Base-by-base conservation (phyloP, 2,329 filamentous ascomycete species). In the Cordyceps militaris region DNA sequence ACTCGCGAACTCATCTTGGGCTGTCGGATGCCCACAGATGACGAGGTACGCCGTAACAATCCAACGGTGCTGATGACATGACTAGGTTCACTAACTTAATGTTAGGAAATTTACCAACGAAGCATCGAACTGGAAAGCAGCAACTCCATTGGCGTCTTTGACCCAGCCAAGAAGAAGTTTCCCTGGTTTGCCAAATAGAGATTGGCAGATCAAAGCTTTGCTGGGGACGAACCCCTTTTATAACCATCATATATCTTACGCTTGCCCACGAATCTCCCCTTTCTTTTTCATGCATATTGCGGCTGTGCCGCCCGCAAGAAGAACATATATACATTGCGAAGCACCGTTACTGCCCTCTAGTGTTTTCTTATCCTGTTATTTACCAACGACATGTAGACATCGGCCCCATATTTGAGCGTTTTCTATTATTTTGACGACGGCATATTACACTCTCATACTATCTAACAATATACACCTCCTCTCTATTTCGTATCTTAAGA, bases 21-120 rank as follows among this genome's bases (percentile, higher is more conserved):
- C 66, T 88, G 89, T 63, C 85, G 86, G 66, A 87, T 97, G 74
- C 79, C 85, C 46, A 87, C 85, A 57, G 91, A 96, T 73, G 91
- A 96, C 65, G 93, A 97, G 76, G 92, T 96, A 73, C 75, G 86
- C 75, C 19, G 42, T 4, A 24, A 14, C 30, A 14, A 16, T 23
- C 1, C 8, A 1, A 13, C 6, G 3, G 23, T 24, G 30, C 23
- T 21, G 9, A 26, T 2, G 9, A 7, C 3, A 10, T 6, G 19
- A n/a, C n/a, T n/a, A n/a, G n/a, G 8, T 10, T 4, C 8, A 46
- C 8, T 54, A 36, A 54, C 42, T 46, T 9, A 19, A n/a, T 14
- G 4, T 14, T 60, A 86, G 82, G 83, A 86, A 58, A 81, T 86
- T 42, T 86, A 86, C 65, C 81, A 85, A 66, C 76, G 83, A 56